These are phyloP conservation scores for Rhamnella rubrinervis DNA, from an alignment of 331 rosid species.

Conservation along the genomic window DNA sequence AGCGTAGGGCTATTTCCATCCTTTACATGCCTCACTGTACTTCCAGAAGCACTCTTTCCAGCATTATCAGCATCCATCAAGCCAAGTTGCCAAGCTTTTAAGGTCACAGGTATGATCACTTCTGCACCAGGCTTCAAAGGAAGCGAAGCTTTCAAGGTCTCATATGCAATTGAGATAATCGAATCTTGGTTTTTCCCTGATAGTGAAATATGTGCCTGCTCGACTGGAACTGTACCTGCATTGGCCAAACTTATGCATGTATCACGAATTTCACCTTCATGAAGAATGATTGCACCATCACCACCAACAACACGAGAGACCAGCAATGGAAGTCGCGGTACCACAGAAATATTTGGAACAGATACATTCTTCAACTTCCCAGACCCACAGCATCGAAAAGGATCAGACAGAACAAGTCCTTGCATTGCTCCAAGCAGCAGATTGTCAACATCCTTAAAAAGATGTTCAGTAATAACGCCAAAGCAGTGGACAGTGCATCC, in stretches of 20 bases:
- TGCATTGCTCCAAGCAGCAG: conserved; percentile 90
- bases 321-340: conserved; percentile 75
- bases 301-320: conserved; percentile 85
- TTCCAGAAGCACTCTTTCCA: conserved; percentile 58
- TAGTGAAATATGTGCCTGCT: conserved; percentile 85
- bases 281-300: conserved; percentile 88
- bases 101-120: conserved; percentile 88
- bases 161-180: conserved; percentile 64
- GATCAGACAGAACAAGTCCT: conserved; percentile 98
- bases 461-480: conserved; percentile 96
- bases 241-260: conserved; percentile 86
- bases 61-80: conserved; percentile 55
- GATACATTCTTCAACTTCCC: conserved; percentile 70
- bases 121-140: conserved; percentile 93
- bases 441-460: conserved; percentile 94
- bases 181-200: conserved; percentile 95
- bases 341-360: conserved; percentile 83
- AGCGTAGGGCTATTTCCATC: conserved; percentile 82
- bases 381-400: conserved; percentile 95
- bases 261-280: conserved; percentile 94
- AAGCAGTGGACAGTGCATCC: conserved; percentile 96
- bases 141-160: conserved; percentile 76
- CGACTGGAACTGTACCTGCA: conserved; percentile 95
- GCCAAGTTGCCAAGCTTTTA: conserved; percentile 86
- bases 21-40: conserved; percentile 56